Conservation (phyloP, 257 asterid genomes). For the Cinchona pubescens region DNA sequence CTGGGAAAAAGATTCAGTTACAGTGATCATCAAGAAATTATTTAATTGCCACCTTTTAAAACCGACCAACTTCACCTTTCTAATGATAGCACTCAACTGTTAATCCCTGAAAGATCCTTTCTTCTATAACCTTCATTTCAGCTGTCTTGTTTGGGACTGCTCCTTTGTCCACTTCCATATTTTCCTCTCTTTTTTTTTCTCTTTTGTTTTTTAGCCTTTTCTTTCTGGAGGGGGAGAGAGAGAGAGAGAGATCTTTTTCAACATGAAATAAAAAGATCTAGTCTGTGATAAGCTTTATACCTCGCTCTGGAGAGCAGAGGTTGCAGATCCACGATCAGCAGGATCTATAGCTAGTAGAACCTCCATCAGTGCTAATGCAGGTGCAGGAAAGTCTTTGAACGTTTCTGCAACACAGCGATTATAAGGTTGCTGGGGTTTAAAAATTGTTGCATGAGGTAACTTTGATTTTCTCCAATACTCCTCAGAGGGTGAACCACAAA, state of each 20-base stretch:
- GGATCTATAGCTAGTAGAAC: slow-evolving; percentile 82
- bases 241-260: slow-evolving; percentile 5
- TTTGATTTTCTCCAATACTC: slow-evolving; percentile 94
- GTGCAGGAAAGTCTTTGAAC: slow-evolving; percentile 78
- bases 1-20: background rate
- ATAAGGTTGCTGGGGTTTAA: slow-evolving; percentile 95
- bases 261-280: slow-evolving; percentile 10
- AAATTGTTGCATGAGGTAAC: slow-evolving; percentile 91
- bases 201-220: background rate
- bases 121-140: background rate
- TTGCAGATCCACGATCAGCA: slow-evolving; percentile 83
- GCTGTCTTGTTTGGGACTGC: background rate
- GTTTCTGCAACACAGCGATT: slow-evolving; percentile 79
- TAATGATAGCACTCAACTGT: background rate
- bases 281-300: slow-evolving; percentile 31
- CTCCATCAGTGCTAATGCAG: slow-evolving; percentile 76
- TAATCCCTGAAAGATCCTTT: background rate
- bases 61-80: background rate
- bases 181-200: background rate
- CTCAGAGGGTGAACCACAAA: slow-evolving; percentile 96
- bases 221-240: background rate
- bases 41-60: background rate
- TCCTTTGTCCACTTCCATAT: background rate
- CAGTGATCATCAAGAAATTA: background rate
- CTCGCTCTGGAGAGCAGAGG: slow-evolving; percentile 87